Base-by-base conservation (phyloP, 2,329 filamentous ascomycete genomes). In the Thermomyces lanuginosus region DNA sequence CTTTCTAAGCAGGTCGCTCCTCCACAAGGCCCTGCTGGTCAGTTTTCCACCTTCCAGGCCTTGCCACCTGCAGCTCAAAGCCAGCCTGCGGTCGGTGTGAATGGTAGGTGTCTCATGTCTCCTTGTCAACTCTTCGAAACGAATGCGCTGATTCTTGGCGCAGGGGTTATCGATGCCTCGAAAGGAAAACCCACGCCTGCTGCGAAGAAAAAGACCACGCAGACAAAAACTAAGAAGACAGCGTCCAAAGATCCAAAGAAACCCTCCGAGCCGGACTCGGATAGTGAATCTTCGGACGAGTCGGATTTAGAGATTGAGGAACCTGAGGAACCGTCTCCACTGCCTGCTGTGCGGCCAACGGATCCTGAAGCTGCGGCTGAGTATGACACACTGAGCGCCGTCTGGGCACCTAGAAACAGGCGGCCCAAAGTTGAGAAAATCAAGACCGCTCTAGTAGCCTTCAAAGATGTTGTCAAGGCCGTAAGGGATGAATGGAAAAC, bases 401-500 rank as follows among this genome's bases (percentile, higher is more conserved):
- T 72, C 7, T 75, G 70, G 69, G 62, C 58, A 25, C 61, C 64
- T 23, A 61, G 61, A 33, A 65, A 63, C 35, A 61, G 59, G 33
- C 46, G 53, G 16, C 52, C 62, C 11, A 51, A 55, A 29, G 51
- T 57, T 9, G 60, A 64, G 14, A 61, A 62, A 33, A 63, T 74
- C 31, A 63, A 66, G 36, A 53, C 49, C 35, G 64, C 63, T 22
- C 53, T 74, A 36, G 58, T 59, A 26, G 58, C 63, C 22, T 66
- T 69, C 41, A 71, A 69, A 55, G 66, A 72, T 25, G 53, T 72
- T 22, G 53, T 73, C 32, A 66, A 66, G 41, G 58, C 58, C 5
- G 61, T 74, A 30, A 61, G 69, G 32, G 69, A 74, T 43, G 55
- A 63, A 19, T 75, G 69, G 69, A 72, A 71, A 41, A 50, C 58